Base-by-base conservation (phyloP, 768 basidiomycete species). In the Rhodotorula paludigena region DNA sequence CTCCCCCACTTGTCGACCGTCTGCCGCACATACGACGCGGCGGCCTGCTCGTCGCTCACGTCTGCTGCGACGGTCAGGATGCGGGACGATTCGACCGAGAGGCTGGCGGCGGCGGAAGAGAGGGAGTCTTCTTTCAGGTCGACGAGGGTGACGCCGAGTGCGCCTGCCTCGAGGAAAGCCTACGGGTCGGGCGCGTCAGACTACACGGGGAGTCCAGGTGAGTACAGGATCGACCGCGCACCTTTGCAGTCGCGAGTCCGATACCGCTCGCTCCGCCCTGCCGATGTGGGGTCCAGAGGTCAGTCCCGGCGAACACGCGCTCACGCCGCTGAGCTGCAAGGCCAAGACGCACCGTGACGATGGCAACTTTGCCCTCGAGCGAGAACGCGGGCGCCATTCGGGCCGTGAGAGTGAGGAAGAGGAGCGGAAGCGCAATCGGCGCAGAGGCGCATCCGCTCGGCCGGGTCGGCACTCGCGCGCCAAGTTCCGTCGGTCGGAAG, bases 191-290 rank as follows among this genome's bases (percentile, higher is more conserved):
- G 5, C 9, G 36, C 3, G 36, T 32, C 5, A 28, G 54, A 1
- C 1, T 41, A 2, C 25, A 20, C 38, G n/a, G n/a, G 12, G 28
- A 28, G 33, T 30, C 15, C 20, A 32, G 21, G 23, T 21, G 9
- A 20, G 52, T 23, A 5, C 12, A 3, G 45, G 12, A 47, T 47
- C 12, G 35, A 11, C 8, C 1, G 54, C 53, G 12, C 30, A 63
- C 61, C 42, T 63, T 63, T 32, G 30, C 61, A 18, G 53, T 63
- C 16, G 62, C 62, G 20, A 48, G n/a, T 15, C 62, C 62, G 16
- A 63, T 63, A 0, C 62, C 62, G 3, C 42, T 47, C 2, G 55
- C 62, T 5, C 41, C 62, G 10, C 62, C 62, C 35, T 57, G 41
- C 28, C 15, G 54, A 55, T 41, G 54, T 55, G 54, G 54, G 54